Evolutionary conservation across 495 filamentous ascomycete genomes (phyloP).

Genomic region (Parathielavia appendiculata): DNA sequence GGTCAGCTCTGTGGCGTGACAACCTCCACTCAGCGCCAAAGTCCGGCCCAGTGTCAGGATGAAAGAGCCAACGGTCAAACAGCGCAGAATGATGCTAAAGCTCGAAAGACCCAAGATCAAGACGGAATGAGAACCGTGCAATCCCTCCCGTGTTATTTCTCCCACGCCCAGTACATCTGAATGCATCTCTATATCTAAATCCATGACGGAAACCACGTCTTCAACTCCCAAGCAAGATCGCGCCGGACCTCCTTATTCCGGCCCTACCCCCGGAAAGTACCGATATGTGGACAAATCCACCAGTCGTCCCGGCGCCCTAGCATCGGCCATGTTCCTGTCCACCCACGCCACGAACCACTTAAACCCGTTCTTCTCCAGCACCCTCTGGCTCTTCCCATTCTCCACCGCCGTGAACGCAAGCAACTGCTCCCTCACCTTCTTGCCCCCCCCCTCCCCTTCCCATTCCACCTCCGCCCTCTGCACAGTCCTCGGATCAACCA

Average conservation of each 20-base stretch:
- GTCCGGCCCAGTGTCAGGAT: too few relatives aligned
- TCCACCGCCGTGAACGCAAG: constrained; percentile 32
- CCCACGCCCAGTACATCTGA: too few relatives aligned
- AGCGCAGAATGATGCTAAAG: too few relatives aligned
- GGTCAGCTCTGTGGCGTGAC: too few relatives aligned
- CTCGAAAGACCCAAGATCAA: too few relatives aligned
- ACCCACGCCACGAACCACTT: constrained; percentile 27
- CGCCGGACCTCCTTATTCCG: background rate
- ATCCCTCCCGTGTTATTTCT: too few relatives aligned
- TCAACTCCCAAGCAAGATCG: background rate
- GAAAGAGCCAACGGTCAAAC: too few relatives aligned
- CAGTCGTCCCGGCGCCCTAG: background rate
- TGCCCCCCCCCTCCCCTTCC: constrained; percentile 18
- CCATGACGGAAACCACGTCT: background rate
- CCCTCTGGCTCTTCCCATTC: constrained; percentile 35
- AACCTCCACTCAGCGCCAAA: too few relatives aligned
- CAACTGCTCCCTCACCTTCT: constrained; percentile 21
- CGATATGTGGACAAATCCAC: constrained; percentile 24
- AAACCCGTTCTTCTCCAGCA: constrained; percentile 40
- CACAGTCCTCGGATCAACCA: constrained; percentile 23
- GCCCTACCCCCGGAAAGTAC: constrained; percentile 16
- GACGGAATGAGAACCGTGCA: too few relatives aligned
- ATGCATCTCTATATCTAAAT: too few relatives aligned
- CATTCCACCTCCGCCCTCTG: constrained; percentile 20
- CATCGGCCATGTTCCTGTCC: constrained; percentile 21